phyloP scores from a whole-genome alignment of 305 asterid genomes.

The Coffea humblotiana region DNA sequence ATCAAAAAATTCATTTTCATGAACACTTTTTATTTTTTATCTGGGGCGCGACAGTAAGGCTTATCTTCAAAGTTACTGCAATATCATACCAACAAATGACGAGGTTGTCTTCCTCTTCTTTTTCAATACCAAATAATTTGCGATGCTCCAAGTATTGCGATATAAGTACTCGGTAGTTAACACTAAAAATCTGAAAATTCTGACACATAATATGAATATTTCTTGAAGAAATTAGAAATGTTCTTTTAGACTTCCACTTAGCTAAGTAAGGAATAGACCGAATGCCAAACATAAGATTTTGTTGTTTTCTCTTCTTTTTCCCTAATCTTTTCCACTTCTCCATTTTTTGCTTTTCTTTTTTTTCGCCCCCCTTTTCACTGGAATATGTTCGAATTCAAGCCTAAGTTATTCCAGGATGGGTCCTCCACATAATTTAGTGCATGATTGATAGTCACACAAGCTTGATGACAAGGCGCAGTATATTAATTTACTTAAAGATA shows the following conservation, averaged over 20 bases:
- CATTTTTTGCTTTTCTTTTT: background rate
- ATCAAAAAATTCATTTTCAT: too few species aligned
- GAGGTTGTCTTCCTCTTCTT: too few species aligned
- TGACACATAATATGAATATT: background rate
- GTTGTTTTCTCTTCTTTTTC: background rate
- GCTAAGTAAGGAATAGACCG: background rate
- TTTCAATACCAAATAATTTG: background rate
- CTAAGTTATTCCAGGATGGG: conserved; percentile 4
- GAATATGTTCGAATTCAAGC: conserved; percentile 11
- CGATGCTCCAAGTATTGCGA: background rate
- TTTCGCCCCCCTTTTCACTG: background rate
- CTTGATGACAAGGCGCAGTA: conserved; percentile 8
- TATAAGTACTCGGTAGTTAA: background rate
- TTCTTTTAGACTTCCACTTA: background rate
- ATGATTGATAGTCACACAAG: conserved; percentile 5
- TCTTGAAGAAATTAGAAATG: background rate
- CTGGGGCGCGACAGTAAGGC: too few species aligned
- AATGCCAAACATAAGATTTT: background rate
- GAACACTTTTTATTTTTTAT: too few species aligned
- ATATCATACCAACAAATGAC: too few species aligned
- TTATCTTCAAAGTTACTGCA: too few species aligned
- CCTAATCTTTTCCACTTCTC: background rate
- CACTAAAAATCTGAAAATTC: background rate
- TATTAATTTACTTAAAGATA: background rate
- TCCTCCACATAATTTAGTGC: conserved; percentile 14